These are phyloP conservation scores for Exophiala aquamarina DNA, from an alignment of 2,329 filamentous ascomycete genomes.

Conservation along the genomic window DNA sequence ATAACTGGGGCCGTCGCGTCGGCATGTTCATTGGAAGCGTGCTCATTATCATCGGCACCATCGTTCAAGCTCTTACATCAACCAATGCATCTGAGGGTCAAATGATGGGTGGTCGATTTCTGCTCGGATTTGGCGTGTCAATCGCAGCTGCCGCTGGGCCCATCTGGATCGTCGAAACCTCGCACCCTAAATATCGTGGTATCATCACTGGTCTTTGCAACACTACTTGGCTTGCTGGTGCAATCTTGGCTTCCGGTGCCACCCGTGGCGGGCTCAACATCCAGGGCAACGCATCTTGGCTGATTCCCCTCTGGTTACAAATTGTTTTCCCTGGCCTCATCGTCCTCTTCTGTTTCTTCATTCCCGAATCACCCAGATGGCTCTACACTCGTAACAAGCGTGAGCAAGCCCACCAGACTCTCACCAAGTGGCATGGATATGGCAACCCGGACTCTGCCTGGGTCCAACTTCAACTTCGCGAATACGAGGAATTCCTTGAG, in stretches of 20 bases:
- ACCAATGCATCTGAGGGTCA: slow-evolving; percentile 41
- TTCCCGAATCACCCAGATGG: slow-evolving; percentile 65
- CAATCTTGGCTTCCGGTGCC: slow-evolving; percentile 56
- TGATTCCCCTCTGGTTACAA: slow-evolving; percentile 58
- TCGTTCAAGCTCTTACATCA: slow-evolving; percentile 49
- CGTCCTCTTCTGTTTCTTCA: slow-evolving; percentile 50
- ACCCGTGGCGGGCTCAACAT: slow-evolving; percentile 47
- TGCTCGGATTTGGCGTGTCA: slow-evolving; percentile 59
- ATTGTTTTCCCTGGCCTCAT: slow-evolving; percentile 48
- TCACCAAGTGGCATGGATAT: slow-evolving; percentile 61
- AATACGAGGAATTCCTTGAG: slow-evolving; percentile 36
- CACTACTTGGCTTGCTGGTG: slow-evolving; percentile 50
- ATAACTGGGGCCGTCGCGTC: slow-evolving; percentile 53
- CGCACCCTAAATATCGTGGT: slow-evolving; percentile 63
- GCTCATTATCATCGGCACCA: slow-evolving; percentile 53
- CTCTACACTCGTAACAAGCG: slow-evolving; percentile 59
- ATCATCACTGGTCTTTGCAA: slow-evolving; percentile 62
- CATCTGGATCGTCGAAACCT: slow-evolving; percentile 63
- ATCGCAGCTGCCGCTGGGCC: slow-evolving; percentile 62
- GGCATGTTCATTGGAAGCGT: slow-evolving; percentile 58
- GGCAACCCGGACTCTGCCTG: slow-evolving; percentile 36
- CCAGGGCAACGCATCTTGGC: slow-evolving; percentile 52
- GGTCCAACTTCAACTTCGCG: slow-evolving; percentile 34
- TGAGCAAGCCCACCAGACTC: slow-evolving; percentile 56
- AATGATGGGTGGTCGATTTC: slow-evolving; percentile 58